Conservation (phyloP, 129 eudicot genomes). For the Gnaphalium uliginosum region DNA sequence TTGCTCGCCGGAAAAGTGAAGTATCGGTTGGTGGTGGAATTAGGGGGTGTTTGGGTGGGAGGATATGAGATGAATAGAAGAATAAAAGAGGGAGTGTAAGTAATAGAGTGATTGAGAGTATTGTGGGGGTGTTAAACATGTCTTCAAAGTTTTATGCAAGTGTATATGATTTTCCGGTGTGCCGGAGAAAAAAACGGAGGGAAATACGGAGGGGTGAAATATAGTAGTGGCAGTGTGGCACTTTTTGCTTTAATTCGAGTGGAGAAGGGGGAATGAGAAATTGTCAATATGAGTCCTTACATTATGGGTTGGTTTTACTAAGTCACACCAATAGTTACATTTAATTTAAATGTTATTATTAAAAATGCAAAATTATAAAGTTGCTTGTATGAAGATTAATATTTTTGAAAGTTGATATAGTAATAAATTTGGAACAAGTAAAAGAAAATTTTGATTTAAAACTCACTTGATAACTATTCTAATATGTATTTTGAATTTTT, state of each 20-base stretch:
- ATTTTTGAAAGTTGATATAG: too few species aligned
- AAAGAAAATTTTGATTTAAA: too few species aligned
- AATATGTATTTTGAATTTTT: too few species aligned
- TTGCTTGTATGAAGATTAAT: too few species aligned
- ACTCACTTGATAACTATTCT: too few species aligned
- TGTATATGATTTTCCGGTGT: neutral
- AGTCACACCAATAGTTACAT: too few species aligned
- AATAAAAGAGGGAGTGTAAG: constrained; percentile 49
- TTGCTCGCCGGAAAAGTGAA: constrained; percentile 62
- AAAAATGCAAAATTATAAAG: too few species aligned
- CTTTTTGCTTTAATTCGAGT: neutral
- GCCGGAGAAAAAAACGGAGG: constrained; percentile 7
- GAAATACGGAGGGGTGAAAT: neutral
- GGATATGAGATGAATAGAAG: constrained; percentile 38
- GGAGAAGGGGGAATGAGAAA: too few species aligned
- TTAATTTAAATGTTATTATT: too few species aligned
- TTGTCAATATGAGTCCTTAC: too few species aligned
- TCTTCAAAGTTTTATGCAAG: neutral
- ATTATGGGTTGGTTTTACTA: too few species aligned
- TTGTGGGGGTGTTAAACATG: constrained; percentile 40
- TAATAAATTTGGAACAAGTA: too few species aligned
- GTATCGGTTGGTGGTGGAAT: constrained; percentile 55
- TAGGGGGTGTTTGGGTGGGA: constrained; percentile 44
- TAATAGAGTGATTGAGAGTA: constrained; percentile 39
- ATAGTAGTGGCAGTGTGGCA: neutral